phyloP scores from a whole-genome alignment of 768 basidiomycete genomes.

The Lactifluus pinguis region DNA sequence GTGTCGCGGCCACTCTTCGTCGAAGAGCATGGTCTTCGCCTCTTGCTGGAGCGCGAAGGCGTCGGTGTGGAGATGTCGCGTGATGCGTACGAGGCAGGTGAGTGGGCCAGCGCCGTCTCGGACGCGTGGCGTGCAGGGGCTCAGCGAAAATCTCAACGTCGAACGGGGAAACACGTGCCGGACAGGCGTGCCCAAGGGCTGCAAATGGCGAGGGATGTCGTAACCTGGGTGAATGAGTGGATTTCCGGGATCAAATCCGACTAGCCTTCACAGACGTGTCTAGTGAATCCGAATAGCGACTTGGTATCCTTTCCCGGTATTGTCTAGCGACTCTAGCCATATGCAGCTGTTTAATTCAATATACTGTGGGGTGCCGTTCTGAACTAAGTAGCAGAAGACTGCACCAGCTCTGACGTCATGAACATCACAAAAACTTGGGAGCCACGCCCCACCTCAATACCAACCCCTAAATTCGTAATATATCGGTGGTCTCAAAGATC shows the following conservation, averaged over 20 bases:
- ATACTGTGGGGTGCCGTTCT: not conserved
- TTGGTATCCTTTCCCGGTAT: not conserved
- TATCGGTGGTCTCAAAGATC: not conserved
- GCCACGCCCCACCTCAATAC: not conserved
- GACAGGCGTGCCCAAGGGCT: slow-evolving; percentile 35
- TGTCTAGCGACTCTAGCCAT: not conserved
- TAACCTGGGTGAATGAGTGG: slow-evolving; percentile 41
- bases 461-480: not conserved
- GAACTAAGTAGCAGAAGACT: not conserved
- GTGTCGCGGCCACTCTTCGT: slow-evolving; percentile 74
- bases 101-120: slow-evolving; percentile 54
- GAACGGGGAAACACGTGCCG: slow-evolving; percentile 33
- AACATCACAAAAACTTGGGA: too few relatives aligned
- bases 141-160: slow-evolving; percentile 41
- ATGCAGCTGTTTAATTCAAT: not conserved
- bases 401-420: not conserved
- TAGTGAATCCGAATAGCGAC: not conserved
- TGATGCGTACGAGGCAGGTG: slow-evolving; percentile 57
- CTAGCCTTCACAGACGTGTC: not conserved
- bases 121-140: slow-evolving; percentile 49
- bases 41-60: slow-evolving; percentile 53
- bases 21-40: slow-evolving; percentile 68
- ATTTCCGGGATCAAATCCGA: not conserved
- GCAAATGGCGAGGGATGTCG: slow-evolving; percentile 39
- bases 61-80: slow-evolving; percentile 62